Evolutionary conservation across 805 yeast genomes (phyloP), one percentile per base, ranked within the genome.

Genomic region (Wickerhamomyces chaumierensis): DNA sequence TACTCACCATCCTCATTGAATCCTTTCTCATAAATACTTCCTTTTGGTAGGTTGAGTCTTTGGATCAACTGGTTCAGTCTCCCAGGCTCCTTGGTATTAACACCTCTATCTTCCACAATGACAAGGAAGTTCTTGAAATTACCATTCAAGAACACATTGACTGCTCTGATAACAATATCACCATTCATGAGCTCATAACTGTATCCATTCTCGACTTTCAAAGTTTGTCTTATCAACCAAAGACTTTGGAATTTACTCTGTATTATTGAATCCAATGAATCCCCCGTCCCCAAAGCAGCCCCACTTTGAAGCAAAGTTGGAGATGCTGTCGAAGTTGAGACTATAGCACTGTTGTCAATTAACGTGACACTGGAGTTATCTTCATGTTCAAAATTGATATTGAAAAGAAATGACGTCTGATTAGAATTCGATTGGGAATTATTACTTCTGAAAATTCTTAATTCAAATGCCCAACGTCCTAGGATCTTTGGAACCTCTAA

Each of bases 181-280:
- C 56, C 52, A 20, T 57, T 54, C 27, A 66, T 69, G 3, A 81
- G 50, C 43, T 72, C 71, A 51, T 78, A 83, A 5, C 73, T 71
- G 38, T 69, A 69, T 0, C 94, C 94, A 9, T 81, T 80, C 43
- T 81, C 88, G 2, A 90, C 92, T 48, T 74, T 71, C 36, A 82
- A 68, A 9, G 71, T 63, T 55, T 84, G 94, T 43, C 84, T 63
- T 34, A 73, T 65, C 0, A 66, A 59, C 94, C 94, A 84, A 37
- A 79, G 53, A 45, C 83, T 73, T 52, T 76, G 81, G 39, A 84
- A 56, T 49, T 81, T 79, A 25, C 68, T 67, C 17, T 62, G 62
- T 2, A 79, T 54, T 34, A 83, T 65, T 29, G 56, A 52, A 37
- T 77, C 84, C 48, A 81, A 70, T 19, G 70, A 65, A 42, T 78